Conservation (phyloP, 768 basidiomycete species). For the Psilocybe tampanensis region DNA sequence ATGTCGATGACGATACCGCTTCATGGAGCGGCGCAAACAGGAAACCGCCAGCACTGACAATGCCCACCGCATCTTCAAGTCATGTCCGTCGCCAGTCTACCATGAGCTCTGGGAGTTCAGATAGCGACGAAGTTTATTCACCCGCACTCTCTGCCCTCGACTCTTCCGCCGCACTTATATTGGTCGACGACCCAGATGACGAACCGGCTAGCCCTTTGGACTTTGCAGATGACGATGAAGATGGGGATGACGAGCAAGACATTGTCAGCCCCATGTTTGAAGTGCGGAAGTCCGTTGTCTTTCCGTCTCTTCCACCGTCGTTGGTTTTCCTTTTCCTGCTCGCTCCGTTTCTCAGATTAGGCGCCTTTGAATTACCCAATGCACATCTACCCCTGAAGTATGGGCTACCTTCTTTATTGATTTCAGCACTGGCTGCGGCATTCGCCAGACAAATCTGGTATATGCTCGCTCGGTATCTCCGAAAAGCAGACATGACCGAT, state of each 20-base stretch:
- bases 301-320: conserved; percentile 58
- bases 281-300: conserved; percentile 36
- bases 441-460: conserved; percentile 75
- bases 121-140: conserved; percentile 27
- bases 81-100: conserved; percentile 18
- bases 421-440: conserved; percentile 59
- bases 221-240: conserved; percentile 32
- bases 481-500: conserved; percentile 66
- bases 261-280: conserved; percentile 48
- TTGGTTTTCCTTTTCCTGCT: conserved; percentile 71
- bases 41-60: conserved; percentile 17
- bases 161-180: conserved; percentile 59
- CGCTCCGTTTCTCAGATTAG: conserved; percentile 69
- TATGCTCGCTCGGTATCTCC: conserved; percentile 73
- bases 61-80: conserved; percentile 10
- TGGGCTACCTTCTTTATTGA: conserved; percentile 49
- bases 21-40: conserved; percentile 11
- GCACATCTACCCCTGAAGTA: conserved; percentile 48
- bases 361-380: conserved; percentile 64
- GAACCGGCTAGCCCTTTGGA: conserved; percentile 45
- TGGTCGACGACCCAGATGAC: conserved; percentile 59
- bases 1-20: conserved; percentile 11
- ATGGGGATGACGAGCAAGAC: conserved; percentile 49
- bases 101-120: conserved; percentile 27
- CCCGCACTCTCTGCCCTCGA: conserved; percentile 30